These are phyloP conservation scores for Wickerhamomyces xylosicus DNA, from an alignment of 805 yeast species.

Conservation along the genomic window DNA sequence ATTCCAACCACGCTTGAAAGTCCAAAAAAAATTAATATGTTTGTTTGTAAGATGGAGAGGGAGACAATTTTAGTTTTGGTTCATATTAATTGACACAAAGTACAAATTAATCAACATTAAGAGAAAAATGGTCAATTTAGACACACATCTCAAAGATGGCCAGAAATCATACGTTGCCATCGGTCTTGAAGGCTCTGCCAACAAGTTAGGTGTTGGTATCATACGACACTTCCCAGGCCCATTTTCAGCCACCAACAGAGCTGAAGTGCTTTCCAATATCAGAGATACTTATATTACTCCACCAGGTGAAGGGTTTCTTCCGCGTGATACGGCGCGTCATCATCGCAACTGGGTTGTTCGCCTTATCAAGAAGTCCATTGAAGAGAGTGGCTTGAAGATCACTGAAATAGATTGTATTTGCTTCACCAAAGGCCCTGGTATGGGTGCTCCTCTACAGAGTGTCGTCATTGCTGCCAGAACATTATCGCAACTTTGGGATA, in stretches of 20 bases:
- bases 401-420: constrained; percentile 68
- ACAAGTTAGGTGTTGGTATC: constrained; percentile 90
- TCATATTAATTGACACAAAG: too few species aligned
- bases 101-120: too few species aligned
- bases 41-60: too few species aligned
- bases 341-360: constrained; percentile 93
- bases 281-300: constrained; percentile 95
- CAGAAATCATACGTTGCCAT: constrained; percentile 54
- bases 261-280: constrained; percentile 76
- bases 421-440: constrained; percentile 97
- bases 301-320: constrained; percentile 96
- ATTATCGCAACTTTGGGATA: constrained; percentile 62
- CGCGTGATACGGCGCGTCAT: constrained; percentile 94
- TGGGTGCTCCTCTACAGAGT: constrained; percentile 97
- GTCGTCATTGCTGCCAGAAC: constrained; percentile 92
- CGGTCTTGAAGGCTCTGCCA: constrained; percentile 96
- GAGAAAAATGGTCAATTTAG: constrained; percentile 34
- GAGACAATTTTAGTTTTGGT: too few species aligned
- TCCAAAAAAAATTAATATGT: too few species aligned
- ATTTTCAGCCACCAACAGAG: constrained; percentile 45
- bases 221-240: constrained; percentile 64
- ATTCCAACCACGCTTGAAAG: too few species aligned
- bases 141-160: constrained; percentile 30
- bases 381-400: constrained; percentile 42
- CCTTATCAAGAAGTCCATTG: constrained; percentile 53